Evolutionary conservation across 2,329 filamentous ascomycete genomes (phyloP), one percentile per base, ranked within the genome.

Genomic region (Corynespora cassiicola): DNA sequence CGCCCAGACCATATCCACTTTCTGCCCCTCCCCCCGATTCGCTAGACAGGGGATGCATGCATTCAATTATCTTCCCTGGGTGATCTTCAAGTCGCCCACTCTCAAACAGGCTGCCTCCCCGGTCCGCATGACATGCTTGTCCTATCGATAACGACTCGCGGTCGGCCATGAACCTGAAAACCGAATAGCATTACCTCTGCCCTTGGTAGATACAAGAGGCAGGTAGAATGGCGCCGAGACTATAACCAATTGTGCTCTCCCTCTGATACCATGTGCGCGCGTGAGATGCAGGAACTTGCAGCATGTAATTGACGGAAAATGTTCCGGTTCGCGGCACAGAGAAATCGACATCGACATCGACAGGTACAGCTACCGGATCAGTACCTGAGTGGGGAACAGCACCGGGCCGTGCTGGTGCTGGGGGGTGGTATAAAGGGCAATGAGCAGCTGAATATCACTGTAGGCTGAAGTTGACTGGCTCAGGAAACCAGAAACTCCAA

Each of bases 371-470:
- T n/a, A n/a, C n/a, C n/a, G n/a, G n/a, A n/a, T n/a, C n/a, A n/a
- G n/a, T n/a, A n/a, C n/a, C n/a, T n/a, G n/a, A n/a, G n/a, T n/a
- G n/a, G n/a, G n/a, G n/a, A n/a, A n/a, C n/a, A n/a, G n/a, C n/a
- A n/a, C n/a, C n/a, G n/a, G n/a, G n/a, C n/a, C n/a, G n/a, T n/a
- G n/a, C n/a, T n/a, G n/a, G n/a, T n/a, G n/a, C n/a, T n/a, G n/a
- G n/a, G n/a, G 31, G 20, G 8, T 24, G 2, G 15, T 26, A 11
- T 10, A 30, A 23, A 4, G 15, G 14, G 29, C 22, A 41, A 46
- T 51, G 45, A 45, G 47, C 39, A 18, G 17, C 25, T 15, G 12
- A 17, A 25, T 39, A 23, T 18, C 15, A 35, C 5, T 2, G 7
- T 9, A 12, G 15, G 18, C 9, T n/a, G 17, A 20, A 17, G 20